Base-by-base conservation (phyloP, 331 rosid species). In the Rhamnella rubrinervis region DNA sequence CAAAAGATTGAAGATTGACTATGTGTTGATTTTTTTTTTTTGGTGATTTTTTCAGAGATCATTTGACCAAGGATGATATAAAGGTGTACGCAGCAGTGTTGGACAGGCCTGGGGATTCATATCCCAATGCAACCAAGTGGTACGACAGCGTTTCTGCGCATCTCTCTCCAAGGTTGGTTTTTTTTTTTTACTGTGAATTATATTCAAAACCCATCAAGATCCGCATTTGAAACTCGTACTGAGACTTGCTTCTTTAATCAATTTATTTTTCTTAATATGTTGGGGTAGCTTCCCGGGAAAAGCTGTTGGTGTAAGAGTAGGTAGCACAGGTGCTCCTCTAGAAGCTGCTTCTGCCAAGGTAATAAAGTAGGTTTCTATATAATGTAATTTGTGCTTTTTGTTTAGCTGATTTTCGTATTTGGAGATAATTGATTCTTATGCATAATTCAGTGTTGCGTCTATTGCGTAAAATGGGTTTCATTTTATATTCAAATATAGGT, bases 41-140 rank as follows among this genome's bases (percentile, higher is more conserved):
- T 7, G 5, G 19, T 19, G 21, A 78, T 63, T 18, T 59, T 68
- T 56, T 6, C 76, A 89, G 97, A 66, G 82, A 82, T 70, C 75
- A 75, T 20, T 80, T 92, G 71, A 85, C 97, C 1, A 85, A 84
- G 77, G 96, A 92, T 78, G 97, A 92, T 62, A 72, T 92, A 47
- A 92, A 87, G 77, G 97, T 89, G 4, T 92, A 70, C 69, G 90
- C 86, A 10, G 82, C 84, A 41, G 92, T 92, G 74, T 28, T 37
- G 46, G 86, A 59, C 67, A 85, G 81, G 86, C 95, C 96, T 1
- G 80, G 77, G 4, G 73, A 46, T 5, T 59, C 90, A 66, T 79
- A 73, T 19, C 78, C 86, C 47, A 79, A 82, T 83, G 96, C 81
- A 26, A 70, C 85, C 74, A 81, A 50, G 77, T 92, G 97, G 97